phyloP scores from a whole-genome alignment of 768 basidiomycete species.

The Tremella yokohamensis region DNA sequence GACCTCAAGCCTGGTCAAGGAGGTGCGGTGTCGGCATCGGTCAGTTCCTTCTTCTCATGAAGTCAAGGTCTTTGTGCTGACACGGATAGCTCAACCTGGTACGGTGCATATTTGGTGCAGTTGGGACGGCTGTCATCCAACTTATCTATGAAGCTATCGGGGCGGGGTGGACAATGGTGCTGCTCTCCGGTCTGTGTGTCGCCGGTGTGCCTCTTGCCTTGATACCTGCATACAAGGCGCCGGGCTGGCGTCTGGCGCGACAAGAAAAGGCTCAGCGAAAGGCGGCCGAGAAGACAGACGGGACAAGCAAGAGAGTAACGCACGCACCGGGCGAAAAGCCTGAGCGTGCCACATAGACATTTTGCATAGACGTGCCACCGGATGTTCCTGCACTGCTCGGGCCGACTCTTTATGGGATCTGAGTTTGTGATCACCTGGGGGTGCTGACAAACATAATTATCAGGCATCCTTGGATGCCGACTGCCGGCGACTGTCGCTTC shows the following conservation, averaged over 20 bases:
- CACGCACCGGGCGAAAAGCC: neutral
- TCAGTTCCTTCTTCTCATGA: constrained; percentile 22
- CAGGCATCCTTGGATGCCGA: no score
- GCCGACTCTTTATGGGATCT: no score
- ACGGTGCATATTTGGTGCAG: constrained; percentile 46
- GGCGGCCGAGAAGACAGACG: neutral
- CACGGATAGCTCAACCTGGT: constrained; percentile 44
- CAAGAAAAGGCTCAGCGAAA: neutral
- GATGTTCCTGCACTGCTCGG: no score
- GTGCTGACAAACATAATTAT: no score
- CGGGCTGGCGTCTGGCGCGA: constrained; percentile 26
- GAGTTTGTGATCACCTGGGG: no score
- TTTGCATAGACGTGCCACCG: no score
- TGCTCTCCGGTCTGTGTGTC: constrained; percentile 38
- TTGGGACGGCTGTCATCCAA: constrained; percentile 40
- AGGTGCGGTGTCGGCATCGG: constrained; percentile 48
- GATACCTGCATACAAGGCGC: constrained; percentile 27
- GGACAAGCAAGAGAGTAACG: neutral
- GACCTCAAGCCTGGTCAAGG: constrained; percentile 50
- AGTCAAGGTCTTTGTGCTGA: neutral
- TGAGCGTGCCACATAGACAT: neutral
- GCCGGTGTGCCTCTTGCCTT: constrained; percentile 31
- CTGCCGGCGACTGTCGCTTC: no score
- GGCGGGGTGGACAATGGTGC: constrained; percentile 47
- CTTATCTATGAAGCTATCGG: constrained; percentile 34